These are phyloP conservation scores for Thelonectria blattea DNA, from an alignment of 2,329 filamentous ascomycete genomes.

Conservation along the genomic window DNA sequence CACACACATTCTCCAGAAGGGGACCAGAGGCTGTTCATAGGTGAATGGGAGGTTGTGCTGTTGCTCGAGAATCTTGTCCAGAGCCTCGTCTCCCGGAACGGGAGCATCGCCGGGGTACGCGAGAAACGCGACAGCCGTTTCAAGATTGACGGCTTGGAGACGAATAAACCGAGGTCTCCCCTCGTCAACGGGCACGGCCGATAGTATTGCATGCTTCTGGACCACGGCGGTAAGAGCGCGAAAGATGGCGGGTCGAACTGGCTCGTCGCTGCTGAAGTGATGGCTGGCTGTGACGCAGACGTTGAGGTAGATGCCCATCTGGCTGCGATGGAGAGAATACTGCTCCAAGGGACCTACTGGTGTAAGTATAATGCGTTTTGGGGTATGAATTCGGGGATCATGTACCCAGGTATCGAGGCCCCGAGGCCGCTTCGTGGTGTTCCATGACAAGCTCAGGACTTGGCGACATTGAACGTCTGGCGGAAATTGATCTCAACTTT, in stretches of 20 bases:
- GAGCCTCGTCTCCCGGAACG: background rate
- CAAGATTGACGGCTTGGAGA: background rate
- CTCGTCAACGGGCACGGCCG: background rate
- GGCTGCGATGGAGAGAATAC: background rate
- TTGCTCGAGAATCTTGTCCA: conserved; percentile 1
- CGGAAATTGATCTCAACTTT: too few species aligned
- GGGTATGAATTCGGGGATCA: background rate
- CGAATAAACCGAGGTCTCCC: background rate
- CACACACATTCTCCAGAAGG: conserved; percentile 6
- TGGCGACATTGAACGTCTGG: too few species aligned
- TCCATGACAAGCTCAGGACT: background rate
- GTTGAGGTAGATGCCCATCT: conserved; percentile 2
- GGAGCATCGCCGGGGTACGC: background rate
- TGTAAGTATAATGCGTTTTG: background rate
- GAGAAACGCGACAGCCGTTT: background rate
- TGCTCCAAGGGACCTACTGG: background rate
- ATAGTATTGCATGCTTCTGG: background rate
- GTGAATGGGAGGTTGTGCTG: conserved; percentile 13
- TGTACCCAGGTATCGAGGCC: background rate
- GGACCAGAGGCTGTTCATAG: background rate
- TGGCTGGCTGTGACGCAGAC: conserved; percentile 9
- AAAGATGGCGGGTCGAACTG: background rate
- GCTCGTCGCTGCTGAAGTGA: background rate
- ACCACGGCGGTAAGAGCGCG: background rate
- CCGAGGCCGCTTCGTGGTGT: background rate